A percentile compares a stretch with the other conserved stretches of the same genome.
Evolutionary conservation across 176 grass and related monocot genomes (phyloP).

Genomic region (Paspalum notatum): DNA sequence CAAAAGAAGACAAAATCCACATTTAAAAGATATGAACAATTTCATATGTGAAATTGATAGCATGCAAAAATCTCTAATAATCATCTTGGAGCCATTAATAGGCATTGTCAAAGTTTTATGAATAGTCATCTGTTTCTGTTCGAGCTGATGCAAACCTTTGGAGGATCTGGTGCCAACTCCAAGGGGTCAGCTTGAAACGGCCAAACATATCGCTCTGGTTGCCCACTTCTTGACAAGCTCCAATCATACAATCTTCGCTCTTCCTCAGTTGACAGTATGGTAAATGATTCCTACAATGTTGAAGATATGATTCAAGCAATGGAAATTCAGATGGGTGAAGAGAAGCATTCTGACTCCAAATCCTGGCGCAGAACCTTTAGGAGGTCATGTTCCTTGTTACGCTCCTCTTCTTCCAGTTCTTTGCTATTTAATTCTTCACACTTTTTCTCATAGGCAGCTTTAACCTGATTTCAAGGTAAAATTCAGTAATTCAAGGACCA

Average conservation of each 20-base stretch:
- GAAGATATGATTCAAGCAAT: slow-evolving; percentile 8
- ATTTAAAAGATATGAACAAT: no score
- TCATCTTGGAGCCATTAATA: no score
- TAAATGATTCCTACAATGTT: slow-evolving; percentile 75
- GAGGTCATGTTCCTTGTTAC: slow-evolving; percentile 61
- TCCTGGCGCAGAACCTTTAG: slow-evolving; percentile 59
- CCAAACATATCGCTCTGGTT: slow-evolving; percentile 89
- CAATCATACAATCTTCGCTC: slow-evolving; percentile 94
- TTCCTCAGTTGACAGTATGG: slow-evolving; percentile 72
- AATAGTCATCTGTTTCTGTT: background rate
- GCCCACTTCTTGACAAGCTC: slow-evolving; percentile 84
- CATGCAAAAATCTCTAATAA: no score
- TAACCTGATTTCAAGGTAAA: slow-evolving; percentile 55
- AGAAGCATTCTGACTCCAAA: background rate
- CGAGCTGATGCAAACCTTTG: slow-evolving; percentile 57
- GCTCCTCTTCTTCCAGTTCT: slow-evolving; percentile 76
- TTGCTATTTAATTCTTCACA: slow-evolving; percentile 74
- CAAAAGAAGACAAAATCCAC: no score
- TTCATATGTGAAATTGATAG: no score
- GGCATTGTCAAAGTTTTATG: no score
- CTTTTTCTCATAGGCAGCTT: slow-evolving; percentile 65
- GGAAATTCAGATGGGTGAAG: slow-evolving; percentile 6
- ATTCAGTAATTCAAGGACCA: slow-evolving; percentile 20
- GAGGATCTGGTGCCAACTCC: slow-evolving; percentile 53
- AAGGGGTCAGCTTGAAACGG: slow-evolving; percentile 77